Base-by-base conservation (phyloP, 139 green algal genomes). In the Mesotaenium endlicherianum region DNA sequence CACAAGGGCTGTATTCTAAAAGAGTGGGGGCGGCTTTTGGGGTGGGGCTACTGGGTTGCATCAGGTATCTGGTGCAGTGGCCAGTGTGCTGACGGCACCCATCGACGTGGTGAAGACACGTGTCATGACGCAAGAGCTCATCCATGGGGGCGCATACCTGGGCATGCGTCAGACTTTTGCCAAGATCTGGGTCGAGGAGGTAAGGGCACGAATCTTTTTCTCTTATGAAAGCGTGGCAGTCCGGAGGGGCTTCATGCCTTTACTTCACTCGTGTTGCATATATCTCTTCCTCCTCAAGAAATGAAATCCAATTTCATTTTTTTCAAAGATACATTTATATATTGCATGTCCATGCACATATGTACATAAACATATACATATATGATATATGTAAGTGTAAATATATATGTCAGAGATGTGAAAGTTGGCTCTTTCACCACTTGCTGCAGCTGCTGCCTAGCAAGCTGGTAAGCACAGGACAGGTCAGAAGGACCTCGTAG, bases 101-200 rank as follows among this genome's bases (percentile, higher is more conserved):
- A 88, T 88, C 2, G 83, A 88, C 53, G 83, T 88, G 14, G 70
- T 89, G 0, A 88, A 88, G 75, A 88, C 83, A 30, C 49, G 83
- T 36, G 82, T 88, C 4, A 88, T 88, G 83, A 88, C 83, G 16
- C 81, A 87, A 57, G 14, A 50, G 47, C 38, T 75, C 41, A 31
- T 8, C 20, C 39, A 38, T 31, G 77, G 77, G 1, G 34, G 40
- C 43, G 77, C 77, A 8, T 76, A 55, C 57, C 45, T 84, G 4
- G 77, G 77, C 77, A 84, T 78, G 30, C 43, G 57, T 30, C 57
- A 79, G 30, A 84, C 50, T 20, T 50, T 84, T 53, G 30, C 5
- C 26, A 50, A 55, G 17, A 78, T 84, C 20, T 84, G 77, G 77
- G 77, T 30, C 47, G 77, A 84, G 38, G 77, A 84, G 57, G 77